Evolutionary conservation across 2,329 filamentous ascomycete species (phyloP), one percentile per base, ranked within the genome.

Genomic region (Colletotrichum sp.): DNA sequence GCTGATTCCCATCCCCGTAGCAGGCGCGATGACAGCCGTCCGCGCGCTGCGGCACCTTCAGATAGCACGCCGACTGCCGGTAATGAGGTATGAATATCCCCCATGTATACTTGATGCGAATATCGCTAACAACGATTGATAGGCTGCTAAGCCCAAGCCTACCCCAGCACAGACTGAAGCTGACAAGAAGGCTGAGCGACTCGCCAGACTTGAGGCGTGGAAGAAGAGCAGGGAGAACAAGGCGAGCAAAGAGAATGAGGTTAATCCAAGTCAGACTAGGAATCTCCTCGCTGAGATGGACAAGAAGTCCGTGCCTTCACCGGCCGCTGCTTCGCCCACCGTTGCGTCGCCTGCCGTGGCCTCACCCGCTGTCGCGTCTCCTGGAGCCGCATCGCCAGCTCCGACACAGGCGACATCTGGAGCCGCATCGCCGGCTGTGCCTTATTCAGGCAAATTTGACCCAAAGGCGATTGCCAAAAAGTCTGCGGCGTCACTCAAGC

Each of bases 381-480:
- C 69, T 7, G 68, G 60, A 62, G 66, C 59, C 5, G 70, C 59
- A 15, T 76, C 74, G 12, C 75, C 75, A 6, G 75, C 62, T 30
- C 84, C 86, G 18, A 83, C 87, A 39, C 82, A 83, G 59, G 79
- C 83, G 12, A 85, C 88, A 3, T 84, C 88, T n/a, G 84, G 84
- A 59, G 86, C 82, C 69, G 81, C 87, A 57, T 88, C 91, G 36
- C 89, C 92, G 12, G 88, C 91, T 12, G 84, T 88, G 26, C 87
- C 92, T 15, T 95, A 95, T 81, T 89, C 92, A 77, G 94, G 94
- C 80, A 98, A 97, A 83, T 96, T 97, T 80, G 94, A 98, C 80
- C 94, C 95, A 7, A 98, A 98, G 84, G 94, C 92, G 24, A 96
- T 97, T 79, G 94, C 92, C 55, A 98, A 96, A 84, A 97, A 95